Evolutionary conservation across 805 yeast species (phyloP), one percentile per base, ranked within the genome.

Genomic region (Brettanomyces custersianus): DNA sequence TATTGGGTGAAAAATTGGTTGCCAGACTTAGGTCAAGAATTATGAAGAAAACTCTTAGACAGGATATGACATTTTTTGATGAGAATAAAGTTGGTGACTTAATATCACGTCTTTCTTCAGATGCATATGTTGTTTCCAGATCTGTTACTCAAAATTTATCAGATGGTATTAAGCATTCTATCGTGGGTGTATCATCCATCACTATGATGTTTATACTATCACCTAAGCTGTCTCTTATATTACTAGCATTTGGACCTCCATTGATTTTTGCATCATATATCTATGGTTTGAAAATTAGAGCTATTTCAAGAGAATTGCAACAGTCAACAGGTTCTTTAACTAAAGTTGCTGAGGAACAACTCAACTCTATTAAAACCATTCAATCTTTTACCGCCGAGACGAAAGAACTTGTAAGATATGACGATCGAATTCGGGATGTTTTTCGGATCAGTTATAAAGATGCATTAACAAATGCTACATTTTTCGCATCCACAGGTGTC

Each of bases 131-230:
- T 31, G 95, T 88, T 13, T 74, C 95, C 4, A 74, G 80, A 48
- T 77, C 95, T 0, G 74, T 90, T 20, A 85, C 96, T 27, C 88
- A 82, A 45, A 88, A 90, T 55, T 70, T 90, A 27, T 80, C 94
- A 21, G 97, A 88, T 55, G 97, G 97, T 27, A 73, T 87, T 23
- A 68, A 95, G 37, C 82, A 95, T 6, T 52, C 80, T 2, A 72
- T 88, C 11, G 77, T 85, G 40, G 95, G 95, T 3, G 66, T 70
- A 22, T 85, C 85, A 18, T 95, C 96, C 1, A 65, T 88, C 32
- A 73, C 85, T 2, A 86, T 88, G 96, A 90, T 88, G 97, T 71
- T 83, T 49, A 70, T 74, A 47, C 82, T 88, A 2, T 80, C 92
- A 21, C 68, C 85, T 65, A 77, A 86, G 48, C 64, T 88, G 41